Evolutionary conservation across 164 flowering plant species (phyloP).

Genomic region (Santalum album): DNA sequence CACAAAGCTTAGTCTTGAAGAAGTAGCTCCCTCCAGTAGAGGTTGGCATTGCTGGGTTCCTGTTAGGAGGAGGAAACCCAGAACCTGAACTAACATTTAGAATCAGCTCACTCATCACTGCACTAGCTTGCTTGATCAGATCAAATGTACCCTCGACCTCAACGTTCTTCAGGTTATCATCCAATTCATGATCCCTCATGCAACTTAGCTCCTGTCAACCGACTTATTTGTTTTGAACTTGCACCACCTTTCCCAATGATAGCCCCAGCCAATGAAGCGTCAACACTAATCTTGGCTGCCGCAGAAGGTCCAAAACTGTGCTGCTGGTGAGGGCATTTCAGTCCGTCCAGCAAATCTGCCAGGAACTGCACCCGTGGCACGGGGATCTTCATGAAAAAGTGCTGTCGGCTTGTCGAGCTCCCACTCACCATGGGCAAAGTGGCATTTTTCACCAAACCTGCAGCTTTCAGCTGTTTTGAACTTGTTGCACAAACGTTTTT

Average conservation of each 20-base stretch:
- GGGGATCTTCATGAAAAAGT: conserved; percentile 40
- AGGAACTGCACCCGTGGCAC: conserved; percentile 27
- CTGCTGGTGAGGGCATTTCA: conserved; percentile 38
- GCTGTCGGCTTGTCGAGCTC: conserved; percentile 57
- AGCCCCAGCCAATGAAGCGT: conserved; percentile 69
- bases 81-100: conserved; percentile 27
- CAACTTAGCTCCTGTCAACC: conserved; percentile 65
- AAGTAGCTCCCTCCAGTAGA: conserved; percentile 31
- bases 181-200: conserved; percentile 60
- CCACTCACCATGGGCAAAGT: conserved; percentile 84
- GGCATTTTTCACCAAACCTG: conserved; percentile 85
- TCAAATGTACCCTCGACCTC: conserved; percentile 79
- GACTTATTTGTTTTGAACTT: conserved; percentile 70
- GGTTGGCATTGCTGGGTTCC: conserved; percentile 8
- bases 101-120: conserved; percentile 65
- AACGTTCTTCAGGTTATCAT: conserved; percentile 54
- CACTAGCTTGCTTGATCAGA: conserved; percentile 69
- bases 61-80: conserved; percentile 20
- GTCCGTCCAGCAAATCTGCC: conserved; percentile 32
- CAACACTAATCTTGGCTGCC: conserved; percentile 68
- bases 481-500: conserved; percentile 74
- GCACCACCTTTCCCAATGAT: conserved; percentile 73
- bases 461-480: conserved; percentile 73
- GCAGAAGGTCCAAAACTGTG: conserved; percentile 67
- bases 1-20: conserved; percentile 69